Conservation (phyloP, 1,139 yeast genomes). For the Geotrichum bryndzae region DNA sequence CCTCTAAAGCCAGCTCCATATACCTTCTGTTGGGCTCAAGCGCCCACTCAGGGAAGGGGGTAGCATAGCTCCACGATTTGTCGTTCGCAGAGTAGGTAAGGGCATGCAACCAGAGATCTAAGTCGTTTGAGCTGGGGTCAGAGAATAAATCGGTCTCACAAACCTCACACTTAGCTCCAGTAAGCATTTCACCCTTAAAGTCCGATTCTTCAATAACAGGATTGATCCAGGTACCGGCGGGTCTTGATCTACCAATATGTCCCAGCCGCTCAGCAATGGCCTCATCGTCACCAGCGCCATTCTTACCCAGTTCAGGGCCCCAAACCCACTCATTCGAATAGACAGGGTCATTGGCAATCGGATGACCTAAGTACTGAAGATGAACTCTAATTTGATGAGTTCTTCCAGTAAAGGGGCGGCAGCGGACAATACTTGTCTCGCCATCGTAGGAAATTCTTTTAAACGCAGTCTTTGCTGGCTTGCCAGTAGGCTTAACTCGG, state of each 20-base stretch:
- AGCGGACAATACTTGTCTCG: conserved; percentile 62
- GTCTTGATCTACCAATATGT: conserved; percentile 59
- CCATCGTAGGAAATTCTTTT: conserved; percentile 57
- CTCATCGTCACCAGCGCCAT: conserved; percentile 46
- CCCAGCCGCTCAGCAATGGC: conserved; percentile 47
- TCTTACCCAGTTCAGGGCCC: conserved; percentile 58
- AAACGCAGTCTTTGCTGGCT: conserved; percentile 48
- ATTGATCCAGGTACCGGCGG: conserved; percentile 62
- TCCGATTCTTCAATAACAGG: conserved; percentile 21
- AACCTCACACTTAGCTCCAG: conserved; percentile 52
- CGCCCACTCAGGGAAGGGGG: conserved; percentile 88
- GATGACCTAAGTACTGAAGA: conserved; percentile 76
- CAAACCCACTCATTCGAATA: conserved; percentile 65
- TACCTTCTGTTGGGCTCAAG: conserved; percentile 48
- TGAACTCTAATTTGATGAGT: conserved; percentile 95
- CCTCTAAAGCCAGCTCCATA: conserved; percentile 59
- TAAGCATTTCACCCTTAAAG: conserved; percentile 51
- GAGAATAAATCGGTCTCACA: conserved; percentile 74
- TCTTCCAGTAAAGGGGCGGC: conserved; percentile 84
- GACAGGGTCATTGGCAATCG: conserved; percentile 92
- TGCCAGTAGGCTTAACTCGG: conserved; percentile 61
- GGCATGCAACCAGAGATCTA: conserved; percentile 89
- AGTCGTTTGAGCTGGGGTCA: conserved; percentile 83
- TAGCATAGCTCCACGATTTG: conserved; percentile 66
- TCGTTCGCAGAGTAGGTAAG: conserved; percentile 56